Evolutionary conservation across 106 monocot species (phyloP), one percentile per base, ranked within the genome.

Genomic region (Dioscorea zingiberensis): DNA sequence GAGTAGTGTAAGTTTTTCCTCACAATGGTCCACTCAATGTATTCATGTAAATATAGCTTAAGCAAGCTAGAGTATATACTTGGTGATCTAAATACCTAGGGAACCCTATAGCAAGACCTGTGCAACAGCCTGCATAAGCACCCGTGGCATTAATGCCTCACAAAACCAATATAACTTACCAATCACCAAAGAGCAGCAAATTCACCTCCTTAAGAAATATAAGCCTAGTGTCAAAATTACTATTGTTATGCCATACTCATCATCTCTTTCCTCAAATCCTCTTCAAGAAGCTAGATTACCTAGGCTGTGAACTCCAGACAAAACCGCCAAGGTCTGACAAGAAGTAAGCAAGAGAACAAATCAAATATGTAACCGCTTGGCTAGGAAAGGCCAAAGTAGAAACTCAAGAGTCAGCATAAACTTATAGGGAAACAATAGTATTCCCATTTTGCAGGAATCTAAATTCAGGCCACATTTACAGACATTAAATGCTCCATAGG

Each of bases 281-380:
- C 48, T 15, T 66, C 65, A 66, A 51, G 47, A 66, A 66, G 47
- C 65, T n/a, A 49, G 15, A 21, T 44, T 16, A 66, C 65, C 48
- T n/a, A 66, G 49, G 22, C 65, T 53, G 24, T 66, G 65, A 53
- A 66, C 25, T 66, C 65, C 65, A 49, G 65, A 66, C 27, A 66
- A 16, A 28, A n/a, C 24, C 5, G 58, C 22, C 6, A 58, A 58
- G 7, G 22, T 58, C 58, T 58, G 58, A 23, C 21, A 58, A 3
- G 21, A 21, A 16, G n/a, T n/a, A n/a, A n/a, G 22, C 18, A 58
- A 58, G 6, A 13, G 13, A 25, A 25, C 5, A 13, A 4, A 58
- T 58, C 22, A 58, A 21, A 24, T 24, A 12, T 58, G 13, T 7
- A 4, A 24, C 22, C 18, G 4, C 21, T 5, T 6, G 4, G 12